Base-by-base conservation (phyloP, 129 eudicot genomes). In the Artemisia tridentata region DNA sequence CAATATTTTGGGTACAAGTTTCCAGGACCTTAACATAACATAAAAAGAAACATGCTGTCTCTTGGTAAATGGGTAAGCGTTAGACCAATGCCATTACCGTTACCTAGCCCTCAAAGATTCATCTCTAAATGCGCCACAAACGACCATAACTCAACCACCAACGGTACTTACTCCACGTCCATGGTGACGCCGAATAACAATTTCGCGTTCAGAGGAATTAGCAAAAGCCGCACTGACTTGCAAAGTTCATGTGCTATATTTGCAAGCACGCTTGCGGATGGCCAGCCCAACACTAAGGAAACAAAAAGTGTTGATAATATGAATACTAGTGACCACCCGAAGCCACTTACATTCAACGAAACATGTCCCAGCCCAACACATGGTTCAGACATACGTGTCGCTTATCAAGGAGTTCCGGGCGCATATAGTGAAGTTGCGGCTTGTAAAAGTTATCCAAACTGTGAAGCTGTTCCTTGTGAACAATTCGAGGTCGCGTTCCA, bases 211-310 rank as follows among this genome's bases (percentile, higher is more conserved):
- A 79, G 84, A 5, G 80, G 79, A 0, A 82, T 80, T 8, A 88
- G 89, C 4, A 71, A 72, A n/a, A 71, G 57, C 67, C 86, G 98
- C 16, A 70, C 88, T 65, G 98, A 89, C 49, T 92, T 95, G 98
- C 96, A 92, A 67, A 90, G 95, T 79, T 81, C 96, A 0, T 92
- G 96, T 64, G 91, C 98, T 8, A 86, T 92, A 1, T 79, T 92
- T 0, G 91, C 96, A 0, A 84, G 93, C 79, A 91, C 88, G 12
- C 86, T 84, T 0, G 83, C 67, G 3, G 77, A 88, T 4, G 81
- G 84, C 60, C 84, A 84, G 72, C 91, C 83, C 63, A 71, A 87
- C 69, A 73, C 84, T 1, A 85, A 83, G 65, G 79, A 85, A 41
- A 45, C 77, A 17, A 71, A 68, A 49, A 69, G 80, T 52, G 67